Evolutionary conservation across 495 filamentous ascomycete genomes (phyloP).

Genomic region (Xylaria longipes): DNA sequence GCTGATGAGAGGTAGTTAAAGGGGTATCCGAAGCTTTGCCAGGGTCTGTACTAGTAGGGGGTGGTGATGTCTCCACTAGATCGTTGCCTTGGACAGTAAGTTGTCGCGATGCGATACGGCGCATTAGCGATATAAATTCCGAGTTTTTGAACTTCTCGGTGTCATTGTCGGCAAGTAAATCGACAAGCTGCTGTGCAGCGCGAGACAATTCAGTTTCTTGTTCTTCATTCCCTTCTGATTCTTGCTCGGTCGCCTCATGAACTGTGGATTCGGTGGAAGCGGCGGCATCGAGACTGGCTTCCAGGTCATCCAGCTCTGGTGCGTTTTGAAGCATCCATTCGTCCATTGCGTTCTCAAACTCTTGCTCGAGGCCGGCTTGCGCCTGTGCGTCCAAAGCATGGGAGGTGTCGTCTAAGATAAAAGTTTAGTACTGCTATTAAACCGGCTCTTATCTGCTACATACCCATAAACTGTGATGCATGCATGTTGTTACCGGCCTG

Average conservation of each 20-base stretch:
- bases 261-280: constrained; percentile 4
- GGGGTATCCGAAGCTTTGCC: neutral
- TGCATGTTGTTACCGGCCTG: neutral
- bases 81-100: constrained; percentile 47
- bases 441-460: neutral
- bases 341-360: constrained; percentile 24
- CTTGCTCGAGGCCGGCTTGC: constrained; percentile 6
- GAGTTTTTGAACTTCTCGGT: constrained; percentile 54
- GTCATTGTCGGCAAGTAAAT: constrained; percentile 44
- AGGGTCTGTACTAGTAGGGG: neutral
- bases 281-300: neutral
- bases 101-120: constrained; percentile 46
- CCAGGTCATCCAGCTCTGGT: neutral
- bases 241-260: constrained; percentile 8
- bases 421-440: neutral
- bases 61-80: constrained; percentile 40
- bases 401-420: neutral
- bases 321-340: constrained; percentile 25
- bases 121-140: constrained; percentile 51
- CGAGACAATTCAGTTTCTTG: constrained; percentile 43
- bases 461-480: neutral
- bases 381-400: neutral
- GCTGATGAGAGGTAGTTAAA: neutral
- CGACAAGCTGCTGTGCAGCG: constrained; percentile 48
- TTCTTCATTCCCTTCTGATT: constrained; percentile 19